These are phyloP conservation scores for Elymus sibiricus DNA, from an alignment of 176 grass and related monocot genomes.

Conservation along the genomic window DNA sequence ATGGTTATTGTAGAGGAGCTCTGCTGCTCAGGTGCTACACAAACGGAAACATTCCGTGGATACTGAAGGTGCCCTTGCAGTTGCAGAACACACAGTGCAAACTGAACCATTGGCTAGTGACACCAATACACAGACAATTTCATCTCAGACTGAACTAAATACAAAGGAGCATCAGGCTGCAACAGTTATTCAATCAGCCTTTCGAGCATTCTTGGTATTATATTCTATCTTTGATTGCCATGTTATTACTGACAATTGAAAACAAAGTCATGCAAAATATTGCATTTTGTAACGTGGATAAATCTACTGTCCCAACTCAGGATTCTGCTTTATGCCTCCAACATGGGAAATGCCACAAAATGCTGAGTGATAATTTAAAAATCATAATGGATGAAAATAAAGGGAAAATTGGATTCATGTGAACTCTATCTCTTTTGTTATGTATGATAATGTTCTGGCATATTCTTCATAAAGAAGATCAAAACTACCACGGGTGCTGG, in stretches of 20 bases:
- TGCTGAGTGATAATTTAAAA: background rate
- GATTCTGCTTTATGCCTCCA: background rate
- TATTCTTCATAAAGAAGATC: slow-evolving; percentile 2
- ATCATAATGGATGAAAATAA: background rate
- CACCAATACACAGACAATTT: slow-evolving; percentile 22
- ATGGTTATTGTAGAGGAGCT: slow-evolving; percentile 39
- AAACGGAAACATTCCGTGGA: slow-evolving; percentile 44
- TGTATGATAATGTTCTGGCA: background rate
- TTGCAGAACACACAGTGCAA: slow-evolving; percentile 31
- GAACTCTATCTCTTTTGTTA: background rate
- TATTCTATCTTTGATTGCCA: slow-evolving; percentile 6
- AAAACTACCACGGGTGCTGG: background rate
- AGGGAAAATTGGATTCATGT: background rate
- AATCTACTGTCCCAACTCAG: background rate
- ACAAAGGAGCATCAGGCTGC: slow-evolving; percentile 66
- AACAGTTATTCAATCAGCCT: slow-evolving; percentile 79
- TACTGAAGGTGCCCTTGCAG: slow-evolving; percentile 30
- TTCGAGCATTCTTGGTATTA: slow-evolving; percentile 90
- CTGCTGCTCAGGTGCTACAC: slow-evolving; percentile 36
- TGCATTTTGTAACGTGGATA: background rate
- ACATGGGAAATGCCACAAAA: background rate
- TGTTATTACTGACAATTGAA: background rate
- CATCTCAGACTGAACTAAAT: slow-evolving; percentile 44
- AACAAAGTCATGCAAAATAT: background rate
- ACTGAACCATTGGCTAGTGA: slow-evolving; percentile 29